Base-by-base conservation (phyloP, 148 eudicot genomes). In the Oxyria digyna region DNA sequence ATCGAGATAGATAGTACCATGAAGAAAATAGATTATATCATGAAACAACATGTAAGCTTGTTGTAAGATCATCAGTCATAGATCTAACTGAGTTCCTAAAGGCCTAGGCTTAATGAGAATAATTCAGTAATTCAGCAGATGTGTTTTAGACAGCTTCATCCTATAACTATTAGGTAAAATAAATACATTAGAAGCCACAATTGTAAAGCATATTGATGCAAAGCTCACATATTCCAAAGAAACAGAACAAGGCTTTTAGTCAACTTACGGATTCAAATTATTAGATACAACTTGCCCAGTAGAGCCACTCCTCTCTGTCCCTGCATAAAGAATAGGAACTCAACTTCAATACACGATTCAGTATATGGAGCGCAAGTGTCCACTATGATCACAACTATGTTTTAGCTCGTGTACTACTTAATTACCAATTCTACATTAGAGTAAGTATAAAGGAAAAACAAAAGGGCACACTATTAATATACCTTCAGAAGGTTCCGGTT, bases 401-500 rank as follows among this genome's bases (percentile, higher is more conserved):
- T 59, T 59, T 13, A 59, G 24, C 14, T 38, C 27, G 14, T 17
- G 37, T 29, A 31, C 20, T 29, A 59, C 20, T 14, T 59, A 0
- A 4, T 59, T 6, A 14, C 37, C 65, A 59, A 59, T 13, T 0
- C 38, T 35, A 3, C 38, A 6, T 35, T 3, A 57, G 64, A 57
- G 37, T 57, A 29, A 57, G 13, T 15, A 20, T 20, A 50, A 20
- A 50, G 59, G 29, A 23, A 8, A 50, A 50, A 8, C 20, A 12
- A 52, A 6, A 29, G 14, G 15, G 37, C 9, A 3, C 11, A 31
- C 20, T 6, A 29, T 46, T 17, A 55, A 13, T 10, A 41, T 78
- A 87, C 96, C 91, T 85, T 85, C 93, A 42, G 88, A 74, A 71
- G 88, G 69, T 65, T 89, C 96, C 59, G 96, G 93, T 80, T 85